Conservation (phyloP, 2,329 filamentous ascomycete species). For the Emericellopsis atlantica region DNA sequence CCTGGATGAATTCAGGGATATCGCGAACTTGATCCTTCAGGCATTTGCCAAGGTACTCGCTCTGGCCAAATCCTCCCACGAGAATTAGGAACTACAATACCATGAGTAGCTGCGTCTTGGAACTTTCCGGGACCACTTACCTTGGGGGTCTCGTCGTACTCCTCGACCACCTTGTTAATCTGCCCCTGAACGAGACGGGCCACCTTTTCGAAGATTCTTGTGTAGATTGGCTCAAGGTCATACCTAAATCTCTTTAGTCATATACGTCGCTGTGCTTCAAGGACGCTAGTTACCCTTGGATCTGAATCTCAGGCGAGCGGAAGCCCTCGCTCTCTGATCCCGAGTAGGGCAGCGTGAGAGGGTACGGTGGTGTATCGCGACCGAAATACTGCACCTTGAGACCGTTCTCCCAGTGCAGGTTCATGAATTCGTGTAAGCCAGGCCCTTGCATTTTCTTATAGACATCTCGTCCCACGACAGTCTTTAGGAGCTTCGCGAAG, state of each 20-base stretch:
- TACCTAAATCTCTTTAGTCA: too few species aligned
- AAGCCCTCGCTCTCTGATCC: neutral
- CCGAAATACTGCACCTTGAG: conserved; percentile 14
- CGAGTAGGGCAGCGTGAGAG: neutral
- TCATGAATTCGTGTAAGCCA: conserved; percentile 7
- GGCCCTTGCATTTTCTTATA: conserved; percentile 4
- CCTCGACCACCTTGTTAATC: neutral
- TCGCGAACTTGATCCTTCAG: conserved; percentile 2
- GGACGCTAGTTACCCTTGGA: neutral
- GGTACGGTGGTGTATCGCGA: neutral
- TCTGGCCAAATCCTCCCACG: conserved; percentile 24
- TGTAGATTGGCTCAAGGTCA: too few species aligned
- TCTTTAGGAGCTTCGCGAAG: conserved; percentile 15
- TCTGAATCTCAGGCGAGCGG: neutral
- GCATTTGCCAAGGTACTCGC: conserved; percentile 11
- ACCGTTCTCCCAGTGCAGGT: conserved; percentile 13
- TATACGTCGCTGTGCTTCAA: too few species aligned
- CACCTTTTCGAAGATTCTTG: neutral
- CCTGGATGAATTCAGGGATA: conserved; percentile 14
- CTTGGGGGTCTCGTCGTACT: neutral
- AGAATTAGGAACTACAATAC: conserved; percentile 13
- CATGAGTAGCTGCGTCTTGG: neutral
- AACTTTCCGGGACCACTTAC: neutral
- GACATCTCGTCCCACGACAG: conserved; percentile 1
- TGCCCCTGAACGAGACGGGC: neutral